Evolutionary conservation across 78 protist species (phyloP).

Genomic region (Monocercomonoides exilis): DNA sequence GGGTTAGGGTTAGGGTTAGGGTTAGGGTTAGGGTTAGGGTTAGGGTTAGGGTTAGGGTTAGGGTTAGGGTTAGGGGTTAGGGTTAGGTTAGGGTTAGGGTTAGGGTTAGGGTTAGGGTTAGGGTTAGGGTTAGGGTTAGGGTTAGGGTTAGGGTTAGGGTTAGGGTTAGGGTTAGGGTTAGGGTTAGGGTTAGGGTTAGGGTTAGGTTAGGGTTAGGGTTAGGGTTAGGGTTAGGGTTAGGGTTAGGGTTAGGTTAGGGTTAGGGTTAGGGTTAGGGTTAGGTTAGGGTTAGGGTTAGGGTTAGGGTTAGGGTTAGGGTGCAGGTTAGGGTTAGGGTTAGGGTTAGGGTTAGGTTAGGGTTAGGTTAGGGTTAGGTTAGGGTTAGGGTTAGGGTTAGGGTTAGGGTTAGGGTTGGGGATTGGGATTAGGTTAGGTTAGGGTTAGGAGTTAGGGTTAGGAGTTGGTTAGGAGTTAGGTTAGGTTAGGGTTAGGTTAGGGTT

Average conservation of each 20-base stretch:
- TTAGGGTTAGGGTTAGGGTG: slow-evolving; percentile 8
- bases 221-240: slow-evolving; percentile 30
- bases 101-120: slow-evolving; percentile 36
- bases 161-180: slow-evolving; percentile 38
- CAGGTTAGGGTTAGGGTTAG: not conserved
- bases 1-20: slow-evolving; percentile 21
- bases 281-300: slow-evolving; percentile 28
- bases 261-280: too few species aligned
- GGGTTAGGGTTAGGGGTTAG: too few species aligned
- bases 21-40: slow-evolving; percentile 38
- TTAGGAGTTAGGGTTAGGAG: too few species aligned
- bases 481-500: too few species aligned
- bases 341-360: too few species aligned
- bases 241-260: too few species aligned
- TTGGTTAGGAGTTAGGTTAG: too few species aligned
- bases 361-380: too few species aligned
- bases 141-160: slow-evolving; percentile 37
- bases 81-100: too few species aligned
- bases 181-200: slow-evolving; percentile 39
- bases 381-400: too few species aligned
- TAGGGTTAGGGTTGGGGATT: too few species aligned
- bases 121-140: slow-evolving; percentile 29
- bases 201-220: slow-evolving; percentile 32
- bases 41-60: slow-evolving; percentile 38
- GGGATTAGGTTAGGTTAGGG: too few species aligned